Evolutionary conservation across 768 basidiomycete genomes (phyloP).

Genomic region (Hygrophorus russula): DNA sequence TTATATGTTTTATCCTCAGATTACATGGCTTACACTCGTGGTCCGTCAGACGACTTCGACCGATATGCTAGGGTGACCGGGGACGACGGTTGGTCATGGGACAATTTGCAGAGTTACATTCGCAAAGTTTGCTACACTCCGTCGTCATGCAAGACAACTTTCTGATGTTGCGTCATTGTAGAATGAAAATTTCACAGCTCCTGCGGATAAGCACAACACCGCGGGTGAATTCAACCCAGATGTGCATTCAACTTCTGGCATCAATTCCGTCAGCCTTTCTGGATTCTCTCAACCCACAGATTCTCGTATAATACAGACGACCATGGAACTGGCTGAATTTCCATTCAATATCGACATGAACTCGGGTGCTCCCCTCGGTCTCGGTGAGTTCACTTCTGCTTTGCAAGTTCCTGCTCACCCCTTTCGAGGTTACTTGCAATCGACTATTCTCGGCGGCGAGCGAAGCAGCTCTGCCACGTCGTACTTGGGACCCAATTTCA

Average conservation of each 20-base stretch:
- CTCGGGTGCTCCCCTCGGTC: conserved; percentile 18
- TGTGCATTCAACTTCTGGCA: conserved; percentile 17
- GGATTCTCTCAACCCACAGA: conserved; percentile 14
- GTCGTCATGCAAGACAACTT: not conserved
- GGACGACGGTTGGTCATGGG: conserved; percentile 21
- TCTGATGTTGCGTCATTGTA: conserved; percentile 4
- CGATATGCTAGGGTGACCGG: conserved; percentile 14
- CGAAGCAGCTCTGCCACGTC: conserved; percentile 16
- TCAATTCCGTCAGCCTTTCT: conserved; percentile 14
- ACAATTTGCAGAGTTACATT: conserved; percentile 15
- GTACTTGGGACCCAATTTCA: conserved; percentile 14
- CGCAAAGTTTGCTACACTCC: conserved; percentile 10
- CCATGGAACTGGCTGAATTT: conserved; percentile 13
- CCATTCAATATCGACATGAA: conserved; percentile 20
- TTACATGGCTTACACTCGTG: conserved; percentile 16
- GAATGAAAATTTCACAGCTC: conserved; percentile 17
- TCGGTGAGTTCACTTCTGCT: conserved; percentile 12
- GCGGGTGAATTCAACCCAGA: conserved; percentile 17
- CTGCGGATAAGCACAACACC: conserved; percentile 17
- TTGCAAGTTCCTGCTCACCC: not conserved
- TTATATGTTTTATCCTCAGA: not conserved
- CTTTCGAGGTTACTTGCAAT: conserved; percentile 12
- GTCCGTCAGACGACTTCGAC: conserved; percentile 17
- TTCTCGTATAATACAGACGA: conserved; percentile 13
- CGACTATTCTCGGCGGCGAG: conserved; percentile 9